Conservation (phyloP, 805 yeast species). For the Yarrowia deformans region DNA sequence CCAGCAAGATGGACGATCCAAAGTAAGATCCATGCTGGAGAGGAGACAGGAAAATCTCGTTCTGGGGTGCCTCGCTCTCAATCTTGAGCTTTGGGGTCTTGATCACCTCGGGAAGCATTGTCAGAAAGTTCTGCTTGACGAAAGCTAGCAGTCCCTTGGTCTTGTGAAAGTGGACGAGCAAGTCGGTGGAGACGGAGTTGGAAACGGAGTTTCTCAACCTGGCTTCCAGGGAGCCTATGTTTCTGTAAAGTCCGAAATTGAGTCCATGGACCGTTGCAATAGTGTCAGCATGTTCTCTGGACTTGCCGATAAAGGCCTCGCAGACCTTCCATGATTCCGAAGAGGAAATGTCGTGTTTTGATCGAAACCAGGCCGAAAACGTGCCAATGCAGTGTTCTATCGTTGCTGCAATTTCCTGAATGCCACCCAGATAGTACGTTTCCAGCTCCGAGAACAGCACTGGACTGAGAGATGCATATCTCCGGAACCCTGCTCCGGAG, state of each 20-base stretch:
- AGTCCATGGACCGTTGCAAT: conserved; percentile 1
- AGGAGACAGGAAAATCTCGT: conserved; percentile 41
- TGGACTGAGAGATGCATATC: conserved; percentile 56
- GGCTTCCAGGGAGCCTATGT: conserved; percentile 19
- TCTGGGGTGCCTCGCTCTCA: conserved; percentile 6
- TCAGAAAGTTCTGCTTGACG: conserved; percentile 1
- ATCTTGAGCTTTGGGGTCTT: conserved; percentile 4
- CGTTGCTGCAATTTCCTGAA: conserved; percentile 57
- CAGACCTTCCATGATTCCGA: conserved; percentile 45
- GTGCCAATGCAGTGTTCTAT: conserved; percentile 53
- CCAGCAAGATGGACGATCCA: conserved; percentile 57
- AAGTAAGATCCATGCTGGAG: conserved; percentile 52
- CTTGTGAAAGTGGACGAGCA: neutral
- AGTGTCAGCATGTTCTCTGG: neutral
- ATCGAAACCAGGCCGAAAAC: conserved; percentile 57
- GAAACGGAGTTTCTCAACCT: conserved; percentile 6
- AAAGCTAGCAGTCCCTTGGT: neutral
- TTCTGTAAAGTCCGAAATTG: conserved; percentile 14
- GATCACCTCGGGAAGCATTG: conserved; percentile 19
- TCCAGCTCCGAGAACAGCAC: conserved; percentile 55
- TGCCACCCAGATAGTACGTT: conserved; percentile 61
- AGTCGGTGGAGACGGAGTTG: neutral
- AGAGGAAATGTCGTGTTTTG: conserved; percentile 50
- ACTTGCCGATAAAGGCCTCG: conserved; percentile 12
- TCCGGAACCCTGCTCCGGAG: conserved; percentile 48